phyloP scores from a whole-genome alignment of 805 yeast genomes.

The Pichia manshurica region DNA sequence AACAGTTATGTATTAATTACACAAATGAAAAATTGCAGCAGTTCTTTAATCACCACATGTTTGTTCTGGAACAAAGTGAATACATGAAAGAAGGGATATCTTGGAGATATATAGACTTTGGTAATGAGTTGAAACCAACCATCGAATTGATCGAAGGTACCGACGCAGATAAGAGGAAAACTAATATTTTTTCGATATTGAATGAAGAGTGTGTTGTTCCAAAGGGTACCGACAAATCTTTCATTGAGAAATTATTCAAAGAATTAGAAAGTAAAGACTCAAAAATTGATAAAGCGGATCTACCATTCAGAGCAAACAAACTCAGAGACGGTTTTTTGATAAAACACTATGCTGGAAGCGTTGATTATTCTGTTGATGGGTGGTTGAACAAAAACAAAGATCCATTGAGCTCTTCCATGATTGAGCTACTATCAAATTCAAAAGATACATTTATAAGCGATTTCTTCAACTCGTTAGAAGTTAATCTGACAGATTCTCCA shows the following conservation, averaged over 20 bases:
- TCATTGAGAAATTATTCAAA: constrained; percentile 68
- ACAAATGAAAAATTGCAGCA: constrained; percentile 59
- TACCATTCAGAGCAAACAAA: constrained; percentile 66
- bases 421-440: constrained; percentile 56
- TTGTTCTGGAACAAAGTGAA: constrained; percentile 55
- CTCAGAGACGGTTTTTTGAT: constrained; percentile 72
- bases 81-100: constrained; percentile 53
- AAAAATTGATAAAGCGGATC: constrained; percentile 19
- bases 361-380: constrained; percentile 85
- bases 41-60: constrained; percentile 57
- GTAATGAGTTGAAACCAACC: constrained; percentile 89
- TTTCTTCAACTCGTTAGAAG: constrained; percentile 37
- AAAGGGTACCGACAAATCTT: constrained; percentile 75
- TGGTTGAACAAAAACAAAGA: constrained; percentile 95
- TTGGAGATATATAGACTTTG: constrained; percentile 84
- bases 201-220: constrained; percentile 97
- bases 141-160: constrained; percentile 81
- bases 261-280: constrained; percentile 49
- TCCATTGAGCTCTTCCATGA: constrained; percentile 75
- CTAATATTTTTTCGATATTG: constrained; percentile 79
- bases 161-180: constrained; percentile 37
- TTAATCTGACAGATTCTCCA: constrained; percentile 29
- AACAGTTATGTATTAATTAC: constrained; percentile 55
- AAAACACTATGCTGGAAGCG: constrained; percentile 93
- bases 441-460: constrained; percentile 47